phyloP scores from a whole-genome alignment of 768 basidiomycete genomes.

The Termitomyces sp. region DNA sequence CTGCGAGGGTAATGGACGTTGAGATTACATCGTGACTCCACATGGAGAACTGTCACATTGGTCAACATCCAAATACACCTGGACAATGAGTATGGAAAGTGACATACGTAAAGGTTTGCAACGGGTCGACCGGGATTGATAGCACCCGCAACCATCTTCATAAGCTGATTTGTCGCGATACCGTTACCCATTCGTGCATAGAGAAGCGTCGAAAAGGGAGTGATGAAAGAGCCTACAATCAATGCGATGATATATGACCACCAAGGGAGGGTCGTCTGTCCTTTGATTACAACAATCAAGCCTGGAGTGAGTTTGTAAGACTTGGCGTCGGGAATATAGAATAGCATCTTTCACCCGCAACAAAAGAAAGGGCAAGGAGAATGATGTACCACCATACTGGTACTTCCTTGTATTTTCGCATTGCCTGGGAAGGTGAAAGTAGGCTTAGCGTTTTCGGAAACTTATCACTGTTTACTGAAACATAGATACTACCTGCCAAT shows the following conservation, averaged over 20 bases:
- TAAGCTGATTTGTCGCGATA: conserved; percentile 54
- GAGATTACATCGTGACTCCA: conserved; percentile 62
- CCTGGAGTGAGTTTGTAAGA: conserved; percentile 24
- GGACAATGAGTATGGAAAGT: background rate
- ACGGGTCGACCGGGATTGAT: conserved; percentile 62
- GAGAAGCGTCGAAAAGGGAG: conserved; percentile 53
- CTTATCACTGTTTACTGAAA: background rate
- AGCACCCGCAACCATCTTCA: conserved; percentile 63
- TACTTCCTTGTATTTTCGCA: conserved; percentile 57
- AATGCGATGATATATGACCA: conserved; percentile 61
- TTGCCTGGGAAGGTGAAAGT: conserved; percentile 28
- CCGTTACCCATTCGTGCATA: conserved; percentile 60
- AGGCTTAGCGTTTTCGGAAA: background rate
- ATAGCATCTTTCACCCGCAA: conserved; percentile 37
- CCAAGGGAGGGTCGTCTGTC: conserved; percentile 59
- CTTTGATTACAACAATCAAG: conserved; percentile 52
- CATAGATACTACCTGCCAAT: conserved; percentile 37
- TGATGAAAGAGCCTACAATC: conserved; percentile 42
- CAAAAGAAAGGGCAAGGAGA: conserved; percentile 46
- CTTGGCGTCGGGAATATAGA: background rate
- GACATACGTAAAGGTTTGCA: conserved; percentile 61
- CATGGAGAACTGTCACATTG: conserved; percentile 50
- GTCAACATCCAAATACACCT: background rate
- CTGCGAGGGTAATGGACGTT: conserved; percentile 49
- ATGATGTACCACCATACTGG: conserved; percentile 60